Evolutionary conservation across 2,329 filamentous ascomycete species (phyloP), one percentile per base, ranked within the genome.

Genomic region (Trichoderma simmonsii): DNA sequence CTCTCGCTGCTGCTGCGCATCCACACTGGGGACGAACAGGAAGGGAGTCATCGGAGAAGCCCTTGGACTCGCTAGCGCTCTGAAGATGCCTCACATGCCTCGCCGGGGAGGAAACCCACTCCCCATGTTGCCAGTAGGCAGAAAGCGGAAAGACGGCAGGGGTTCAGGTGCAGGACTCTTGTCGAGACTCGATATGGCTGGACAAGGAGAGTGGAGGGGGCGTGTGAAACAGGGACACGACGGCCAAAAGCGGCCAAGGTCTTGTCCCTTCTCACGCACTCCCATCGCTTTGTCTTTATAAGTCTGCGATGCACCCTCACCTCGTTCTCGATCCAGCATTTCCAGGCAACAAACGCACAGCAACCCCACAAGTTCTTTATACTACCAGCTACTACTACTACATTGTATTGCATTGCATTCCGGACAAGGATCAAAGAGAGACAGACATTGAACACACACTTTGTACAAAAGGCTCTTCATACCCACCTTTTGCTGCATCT

Each of bases 31-130:
- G 15, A 61, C 63, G 51, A 60, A 57, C 32, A 61, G 59, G 57
- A 51, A 70, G 67, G 71, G 71, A 72, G 71, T 72, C 71, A 72
- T 72, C 71, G 66, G 71, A 71, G 71, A 51, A 39, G 30, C 59
- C 64, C 34, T 48, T 51, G 21, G 15, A 24, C 69, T 70, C 59
- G 51, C 67, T 60, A 67, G 62, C 70, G 39, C 48, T 28, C 56
- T 39, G 70, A 64, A 64, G 70, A 67, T 61, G 70, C 70, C 70
- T 71, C 63, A 67, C 70, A 66, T 61, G 62, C 65, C 63, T 72
- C 71, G 65, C 65, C 26, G 34, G 34, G 34, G 34, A 36, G 34
- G 34, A 36, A 36, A 15, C 34, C 34, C 24, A 59, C 34, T 32
- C 54, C 56, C 43, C 57, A 34, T 26, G 56, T 28, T 21, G 14